Evolutionary conservation across 352 stramenopile species (phyloP), one percentile per base, ranked within the genome.

Genomic region (Globisporangium cylindrosporum): DNA sequence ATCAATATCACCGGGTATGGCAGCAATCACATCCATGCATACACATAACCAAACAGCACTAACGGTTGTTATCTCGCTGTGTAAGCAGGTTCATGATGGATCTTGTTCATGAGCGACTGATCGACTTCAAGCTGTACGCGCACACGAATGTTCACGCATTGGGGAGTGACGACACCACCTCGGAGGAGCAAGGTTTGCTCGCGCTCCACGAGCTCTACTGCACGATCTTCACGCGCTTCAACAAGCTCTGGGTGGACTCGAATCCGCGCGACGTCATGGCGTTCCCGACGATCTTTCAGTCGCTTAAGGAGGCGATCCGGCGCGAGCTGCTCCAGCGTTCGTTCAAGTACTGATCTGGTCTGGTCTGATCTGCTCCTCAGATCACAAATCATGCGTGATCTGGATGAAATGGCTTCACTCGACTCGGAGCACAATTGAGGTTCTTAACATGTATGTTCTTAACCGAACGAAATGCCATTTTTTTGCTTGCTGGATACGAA

Each of bases 181-280:
- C n/a, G 18, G 43, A 49, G 15, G 62, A 77, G 12, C 15, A 59
- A 14, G 86, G 82, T 1, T 32, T 92, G 9, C 70, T 75, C 46
- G 74, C 76, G 41, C 67, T 95, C 9, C 81, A 95, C 66, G 85
- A 94, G 66, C 65, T 93, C 53, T 95, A 94, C 61, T 89, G 86
- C 58, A 81, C 78, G 38, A 79, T 94, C 62, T 94, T 93, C 64
- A 89, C 82, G 32, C 85, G 86, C 34, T 95, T 95, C 67, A 92
- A 94, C 73, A 86, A 87, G 63, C 67, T 93, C 0, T 95, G 88
- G 88, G 81, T 94, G 36, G 80, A 89, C 63, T 79, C 79, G 25
- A 94, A 95, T 62, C 88, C 88, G 54, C 82, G 80, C 49, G 88
- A 95, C 51, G 80, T 93, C 29, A 95, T 95, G 88, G 86, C 84